Conservation (phyloP, 1,139 yeast genomes). For the Scheffersomyces titani region DNA sequence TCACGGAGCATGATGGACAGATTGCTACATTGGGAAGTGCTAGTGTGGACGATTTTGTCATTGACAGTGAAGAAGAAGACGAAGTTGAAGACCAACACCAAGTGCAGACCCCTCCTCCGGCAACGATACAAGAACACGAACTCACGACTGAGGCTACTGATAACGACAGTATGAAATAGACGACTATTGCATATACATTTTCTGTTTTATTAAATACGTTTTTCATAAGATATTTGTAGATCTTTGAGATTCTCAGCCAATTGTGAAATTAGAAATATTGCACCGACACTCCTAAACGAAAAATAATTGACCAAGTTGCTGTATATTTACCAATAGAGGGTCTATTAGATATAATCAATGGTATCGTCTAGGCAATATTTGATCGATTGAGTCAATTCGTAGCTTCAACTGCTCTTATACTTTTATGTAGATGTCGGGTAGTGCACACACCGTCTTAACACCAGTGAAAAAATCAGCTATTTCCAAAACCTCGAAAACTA, state of each 20-base stretch:
- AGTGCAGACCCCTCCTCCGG: not conserved
- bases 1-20: slow-evolving; percentile 13
- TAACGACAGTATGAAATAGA: not conserved
- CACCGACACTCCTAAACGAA: not conserved
- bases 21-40: slow-evolving; percentile 7
- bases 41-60: slow-evolving; percentile 36
- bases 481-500: not conserved
- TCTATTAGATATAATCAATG: not conserved
- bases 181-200: not conserved
- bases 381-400: not conserved
- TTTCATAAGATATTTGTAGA: not conserved
- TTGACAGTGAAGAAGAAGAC: slow-evolving; percentile 51
- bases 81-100: not conserved
- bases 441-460: not conserved
- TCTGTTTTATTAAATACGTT: not conserved
- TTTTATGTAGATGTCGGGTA: not conserved
- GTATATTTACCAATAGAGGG: not conserved
- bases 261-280: not conserved
- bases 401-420: not conserved
- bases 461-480: not conserved
- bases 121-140: not conserved
- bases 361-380: not conserved
- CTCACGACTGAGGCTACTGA: not conserved
- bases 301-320: slow-evolving; percentile 1
- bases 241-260: not conserved